Percentiles rank a stretch among this genome's conserved stretches.
Evolutionary conservation across 176 grass and related monocot genomes (phyloP).

Genomic region (Musa acuminata): DNA sequence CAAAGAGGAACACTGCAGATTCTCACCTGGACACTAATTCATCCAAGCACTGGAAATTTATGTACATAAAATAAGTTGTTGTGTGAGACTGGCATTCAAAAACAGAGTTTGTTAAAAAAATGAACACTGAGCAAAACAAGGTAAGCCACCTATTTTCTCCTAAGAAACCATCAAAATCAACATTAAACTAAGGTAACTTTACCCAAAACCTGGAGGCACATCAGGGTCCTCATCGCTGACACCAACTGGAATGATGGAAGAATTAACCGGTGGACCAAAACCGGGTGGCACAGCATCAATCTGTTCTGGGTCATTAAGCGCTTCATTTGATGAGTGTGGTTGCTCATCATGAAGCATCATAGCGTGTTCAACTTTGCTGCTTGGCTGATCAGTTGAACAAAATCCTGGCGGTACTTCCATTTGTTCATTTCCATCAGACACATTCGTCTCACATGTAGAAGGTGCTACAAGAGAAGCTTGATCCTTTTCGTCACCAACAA

Average conservation of each 20-base stretch:
- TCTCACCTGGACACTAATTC: no score
- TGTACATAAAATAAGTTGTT: background rate
- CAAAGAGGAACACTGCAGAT: no score
- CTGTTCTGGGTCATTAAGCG: slow-evolving; percentile 16
- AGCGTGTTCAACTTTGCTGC: slow-evolving; percentile 1
- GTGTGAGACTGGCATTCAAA: background rate
- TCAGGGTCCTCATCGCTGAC: slow-evolving; percentile 40
- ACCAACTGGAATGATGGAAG: background rate
- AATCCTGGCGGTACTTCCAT: slow-evolving; percentile 50
- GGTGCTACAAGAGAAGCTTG: slow-evolving; percentile 20
- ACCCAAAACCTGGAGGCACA: slow-evolving; percentile 68
- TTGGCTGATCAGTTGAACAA: slow-evolving; percentile 30
- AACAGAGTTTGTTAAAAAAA: background rate
- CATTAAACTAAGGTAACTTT: slow-evolving; percentile 5
- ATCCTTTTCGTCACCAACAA: slow-evolving; percentile 28
- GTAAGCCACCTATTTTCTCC: no score
- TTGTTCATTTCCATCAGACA: slow-evolving; percentile 38
- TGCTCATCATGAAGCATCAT: background rate
- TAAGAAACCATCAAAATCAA: background rate
- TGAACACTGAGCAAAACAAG: background rate
- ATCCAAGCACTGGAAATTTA: background rate
- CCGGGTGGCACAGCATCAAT: slow-evolving; percentile 21
- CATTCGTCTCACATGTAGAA: slow-evolving; percentile 15
- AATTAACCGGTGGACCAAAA: background rate
- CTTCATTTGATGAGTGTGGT: slow-evolving; percentile 10